Percentiles rank a stretch among this genome's conserved stretches.
phyloP scores from a whole-genome alignment of 805 yeast species.

The Lipomyces sp. region DNA sequence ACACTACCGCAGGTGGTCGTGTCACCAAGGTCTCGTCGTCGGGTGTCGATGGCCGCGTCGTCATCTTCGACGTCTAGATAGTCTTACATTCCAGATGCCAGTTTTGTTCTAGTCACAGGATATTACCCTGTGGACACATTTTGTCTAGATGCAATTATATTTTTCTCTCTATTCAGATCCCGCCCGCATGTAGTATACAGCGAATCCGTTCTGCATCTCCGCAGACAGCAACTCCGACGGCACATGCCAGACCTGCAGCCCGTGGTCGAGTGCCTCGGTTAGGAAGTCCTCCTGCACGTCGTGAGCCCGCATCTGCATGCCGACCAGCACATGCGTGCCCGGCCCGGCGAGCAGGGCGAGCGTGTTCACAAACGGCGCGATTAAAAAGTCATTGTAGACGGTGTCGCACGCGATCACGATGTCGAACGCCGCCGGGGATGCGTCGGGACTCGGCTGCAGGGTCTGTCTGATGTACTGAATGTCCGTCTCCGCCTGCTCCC shows the following conservation, averaged over 20 bases:
- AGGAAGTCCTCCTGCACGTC: slow-evolving; percentile 50
- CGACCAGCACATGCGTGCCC: slow-evolving; percentile 43
- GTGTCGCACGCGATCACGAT: slow-evolving; percentile 62
- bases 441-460: slow-evolving; percentile 2
- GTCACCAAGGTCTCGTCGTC: slow-evolving; percentile 65
- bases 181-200: slow-evolving; percentile 45
- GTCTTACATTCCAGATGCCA: too few relatives aligned
- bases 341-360: slow-evolving; percentile 40
- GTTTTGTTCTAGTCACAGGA: too few relatives aligned
- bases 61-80: slow-evolving; percentile 57
- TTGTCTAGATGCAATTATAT: too few relatives aligned
- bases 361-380: slow-evolving; percentile 49
- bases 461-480: slow-evolving; percentile 29
- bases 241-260: slow-evolving; percentile 41
- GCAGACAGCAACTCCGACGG: slow-evolving; percentile 37
- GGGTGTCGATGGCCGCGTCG: slow-evolving; percentile 91
- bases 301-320: slow-evolving; percentile 55
- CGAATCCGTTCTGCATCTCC: slow-evolving; percentile 45
- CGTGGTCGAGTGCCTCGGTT: slow-evolving; percentile 34
- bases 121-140: neutral
- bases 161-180: too few relatives aligned
- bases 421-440: slow-evolving; percentile 35
- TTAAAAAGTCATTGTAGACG: slow-evolving; percentile 59
- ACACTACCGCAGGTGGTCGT: slow-evolving; percentile 45
- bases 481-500: slow-evolving; percentile 52